phyloP scores from a whole-genome alignment of 2,329 filamentous ascomycete species.

The Talaromyces verruculosus region DNA sequence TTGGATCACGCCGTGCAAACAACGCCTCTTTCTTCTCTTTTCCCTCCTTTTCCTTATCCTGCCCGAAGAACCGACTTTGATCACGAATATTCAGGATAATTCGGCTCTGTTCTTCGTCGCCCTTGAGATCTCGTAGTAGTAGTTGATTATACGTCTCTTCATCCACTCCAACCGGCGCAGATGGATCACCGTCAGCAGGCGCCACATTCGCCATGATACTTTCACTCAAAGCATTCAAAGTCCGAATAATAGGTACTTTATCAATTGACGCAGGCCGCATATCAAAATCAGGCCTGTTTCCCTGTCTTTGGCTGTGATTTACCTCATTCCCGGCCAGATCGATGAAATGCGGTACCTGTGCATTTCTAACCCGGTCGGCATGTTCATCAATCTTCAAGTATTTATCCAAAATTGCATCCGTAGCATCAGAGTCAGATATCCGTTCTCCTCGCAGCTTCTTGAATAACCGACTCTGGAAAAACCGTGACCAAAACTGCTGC shows the following conservation, averaged over 20 bases:
- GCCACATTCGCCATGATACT: slow-evolving; percentile 89
- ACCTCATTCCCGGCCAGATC: slow-evolving; percentile 93
- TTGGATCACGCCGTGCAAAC: slow-evolving; percentile 69
- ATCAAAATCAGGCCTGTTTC: slow-evolving; percentile 84
- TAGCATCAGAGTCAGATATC: slow-evolving; percentile 71
- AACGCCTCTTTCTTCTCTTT: slow-evolving; percentile 50
- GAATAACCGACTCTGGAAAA: slow-evolving; percentile 86
- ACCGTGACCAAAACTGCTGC: slow-evolving; percentile 85
- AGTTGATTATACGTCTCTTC: slow-evolving; percentile 74
- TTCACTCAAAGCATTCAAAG: slow-evolving; percentile 85
- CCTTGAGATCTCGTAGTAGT: slow-evolving; percentile 75
- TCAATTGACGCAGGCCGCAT: slow-evolving; percentile 75
- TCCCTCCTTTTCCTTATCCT: slow-evolving; percentile 37
- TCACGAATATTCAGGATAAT: slow-evolving; percentile 86
- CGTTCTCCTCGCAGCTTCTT: slow-evolving; percentile 91
- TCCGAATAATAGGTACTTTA: slow-evolving; percentile 84
- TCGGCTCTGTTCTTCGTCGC: slow-evolving; percentile 69
- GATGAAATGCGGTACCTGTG: slow-evolving; percentile 81
- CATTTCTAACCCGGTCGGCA: slow-evolving; percentile 48
- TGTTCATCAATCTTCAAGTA: slow-evolving; percentile 75
- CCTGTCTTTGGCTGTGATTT: slow-evolving; percentile 81
- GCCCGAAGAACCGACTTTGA: slow-evolving; percentile 77
- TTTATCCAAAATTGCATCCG: slow-evolving; percentile 78
- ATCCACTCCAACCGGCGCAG: slow-evolving; percentile 65
- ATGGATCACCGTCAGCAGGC: slow-evolving; percentile 69